Percentiles rank a stretch among this genome's conserved stretches.
These are phyloP conservation scores for Cryptosporidium muris DNA, from an alignment of 169 alveolate species.

Conservation along the genomic window DNA sequence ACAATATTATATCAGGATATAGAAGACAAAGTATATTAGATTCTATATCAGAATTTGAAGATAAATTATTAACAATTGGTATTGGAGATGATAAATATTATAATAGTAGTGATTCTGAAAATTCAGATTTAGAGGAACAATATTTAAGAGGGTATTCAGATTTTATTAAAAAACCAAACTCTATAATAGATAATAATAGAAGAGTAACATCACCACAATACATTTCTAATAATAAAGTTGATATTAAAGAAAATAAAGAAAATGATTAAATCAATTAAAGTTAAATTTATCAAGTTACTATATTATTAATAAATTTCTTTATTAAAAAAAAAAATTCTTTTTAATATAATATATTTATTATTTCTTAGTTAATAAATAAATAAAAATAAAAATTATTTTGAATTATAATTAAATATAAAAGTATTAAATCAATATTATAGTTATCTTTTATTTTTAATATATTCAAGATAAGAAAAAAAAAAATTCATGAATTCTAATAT, in stretches of 20 bases:
- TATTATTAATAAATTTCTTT: neutral
- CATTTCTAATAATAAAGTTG: no score
- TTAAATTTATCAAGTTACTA: neutral
- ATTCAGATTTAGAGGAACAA: slow-evolving; percentile 15
- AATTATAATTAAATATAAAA: no score
- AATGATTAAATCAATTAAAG: neutral
- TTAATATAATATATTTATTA: neutral
- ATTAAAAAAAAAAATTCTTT: neutral
- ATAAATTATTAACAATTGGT: slow-evolving; percentile 48
- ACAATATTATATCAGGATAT: slow-evolving; percentile 18
- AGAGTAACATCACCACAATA: slow-evolving; percentile 49
- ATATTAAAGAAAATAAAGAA: slow-evolving; percentile 4
- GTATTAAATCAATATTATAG: no score
- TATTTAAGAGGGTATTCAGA: slow-evolving; percentile 46
- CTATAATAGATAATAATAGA: slow-evolving; percentile 10
- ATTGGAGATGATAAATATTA: slow-evolving; percentile 21
- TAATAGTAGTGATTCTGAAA: slow-evolving; percentile 33
- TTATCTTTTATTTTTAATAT: no score
- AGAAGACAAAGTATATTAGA: slow-evolving; percentile 60
- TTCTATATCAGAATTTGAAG: slow-evolving; percentile 57
- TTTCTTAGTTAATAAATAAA: no score
- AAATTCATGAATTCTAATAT: no score
- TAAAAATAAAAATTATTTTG: no score
- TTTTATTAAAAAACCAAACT: slow-evolving; percentile 13
- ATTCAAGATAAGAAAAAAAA: no score